Evolutionary conservation across 805 yeast genomes (phyloP).

Genomic region (Metschnikowia bowlesiae): DNA sequence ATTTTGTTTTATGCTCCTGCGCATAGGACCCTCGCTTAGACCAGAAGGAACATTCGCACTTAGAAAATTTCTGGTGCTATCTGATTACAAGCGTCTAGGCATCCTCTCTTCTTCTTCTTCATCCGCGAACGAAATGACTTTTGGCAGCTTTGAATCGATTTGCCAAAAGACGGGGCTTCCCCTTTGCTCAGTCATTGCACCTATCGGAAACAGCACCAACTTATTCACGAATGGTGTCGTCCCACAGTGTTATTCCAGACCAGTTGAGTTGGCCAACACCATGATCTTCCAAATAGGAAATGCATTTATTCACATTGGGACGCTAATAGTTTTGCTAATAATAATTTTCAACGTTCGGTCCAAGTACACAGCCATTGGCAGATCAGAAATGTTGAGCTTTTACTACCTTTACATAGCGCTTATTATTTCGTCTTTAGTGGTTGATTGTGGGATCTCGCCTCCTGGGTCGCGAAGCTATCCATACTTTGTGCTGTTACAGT

Average conservation of each 20-base stretch:
- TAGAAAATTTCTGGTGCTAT: not conserved
- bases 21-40: not conserved
- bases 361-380: conserved; percentile 92
- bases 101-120: not conserved
- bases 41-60: conserved; percentile 1
- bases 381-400: conserved; percentile 77
- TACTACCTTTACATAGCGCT: conserved; percentile 57
- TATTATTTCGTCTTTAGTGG: conserved; percentile 63
- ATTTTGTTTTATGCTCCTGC: conserved; percentile 1
- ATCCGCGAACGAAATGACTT: conserved; percentile 44
- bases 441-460: conserved; percentile 90
- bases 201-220: conserved; percentile 31
- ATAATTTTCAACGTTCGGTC: conserved; percentile 73
- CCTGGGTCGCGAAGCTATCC: conserved; percentile 73
- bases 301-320: conserved; percentile 78
- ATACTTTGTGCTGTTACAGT: conserved; percentile 78
- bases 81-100: conserved; percentile 2
- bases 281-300: conserved; percentile 85
- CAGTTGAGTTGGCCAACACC: conserved; percentile 86
- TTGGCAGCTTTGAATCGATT: conserved; percentile 60
- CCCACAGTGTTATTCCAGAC: conserved; percentile 78
- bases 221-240: conserved; percentile 55
- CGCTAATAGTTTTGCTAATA: conserved; percentile 58
- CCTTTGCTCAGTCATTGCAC: conserved; percentile 68
- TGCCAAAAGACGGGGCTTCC: conserved; percentile 74